Evolutionary conservation across 345 rosid species (phyloP).

Genomic region (Turritis glabra): DNA sequence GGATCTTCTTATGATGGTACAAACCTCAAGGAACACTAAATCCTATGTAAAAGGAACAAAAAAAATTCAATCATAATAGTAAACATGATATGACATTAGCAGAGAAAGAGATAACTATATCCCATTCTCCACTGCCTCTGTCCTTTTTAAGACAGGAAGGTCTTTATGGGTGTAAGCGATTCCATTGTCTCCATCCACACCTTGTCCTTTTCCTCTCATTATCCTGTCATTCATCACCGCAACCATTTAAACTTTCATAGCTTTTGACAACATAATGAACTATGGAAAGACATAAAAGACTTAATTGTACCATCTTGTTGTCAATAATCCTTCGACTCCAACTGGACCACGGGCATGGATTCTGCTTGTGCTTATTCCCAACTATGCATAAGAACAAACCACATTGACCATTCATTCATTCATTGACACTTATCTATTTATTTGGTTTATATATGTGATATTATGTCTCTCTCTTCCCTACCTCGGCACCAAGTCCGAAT

Average conservation of each 20-base stretch:
- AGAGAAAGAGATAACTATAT: conserved; percentile 12
- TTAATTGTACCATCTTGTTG: conserved; percentile 81
- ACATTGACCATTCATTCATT: not conserved
- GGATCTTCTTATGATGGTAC: conserved; percentile 19
- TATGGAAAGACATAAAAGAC: not conserved
- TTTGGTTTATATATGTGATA: not conserved
- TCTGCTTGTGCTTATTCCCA: conserved; percentile 95
- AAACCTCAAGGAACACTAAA: conserved; percentile 31
- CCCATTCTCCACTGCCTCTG: conserved; percentile 30
- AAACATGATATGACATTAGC: conserved; percentile 15
- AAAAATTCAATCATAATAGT: conserved; percentile 11
- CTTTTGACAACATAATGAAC: conserved; percentile 7
- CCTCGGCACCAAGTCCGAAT: conserved; percentile 99
- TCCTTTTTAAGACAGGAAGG: conserved; percentile 38
- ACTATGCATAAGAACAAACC: conserved; percentile 47
- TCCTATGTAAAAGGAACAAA: not conserved
- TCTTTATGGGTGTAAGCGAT: conserved; percentile 74
- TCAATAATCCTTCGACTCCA: conserved; percentile 93
- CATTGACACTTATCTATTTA: not conserved
- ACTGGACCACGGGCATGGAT: conserved; percentile 99
- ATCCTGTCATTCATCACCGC: conserved; percentile 62
- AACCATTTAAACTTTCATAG: not conserved
- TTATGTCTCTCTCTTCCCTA: conserved; percentile 36
- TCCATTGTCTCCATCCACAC: conserved; percentile 88
- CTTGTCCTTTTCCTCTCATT: conserved; percentile 88